Evolutionary conservation across 805 yeast species (phyloP).

Genomic region (Candida morakotiae): DNA sequence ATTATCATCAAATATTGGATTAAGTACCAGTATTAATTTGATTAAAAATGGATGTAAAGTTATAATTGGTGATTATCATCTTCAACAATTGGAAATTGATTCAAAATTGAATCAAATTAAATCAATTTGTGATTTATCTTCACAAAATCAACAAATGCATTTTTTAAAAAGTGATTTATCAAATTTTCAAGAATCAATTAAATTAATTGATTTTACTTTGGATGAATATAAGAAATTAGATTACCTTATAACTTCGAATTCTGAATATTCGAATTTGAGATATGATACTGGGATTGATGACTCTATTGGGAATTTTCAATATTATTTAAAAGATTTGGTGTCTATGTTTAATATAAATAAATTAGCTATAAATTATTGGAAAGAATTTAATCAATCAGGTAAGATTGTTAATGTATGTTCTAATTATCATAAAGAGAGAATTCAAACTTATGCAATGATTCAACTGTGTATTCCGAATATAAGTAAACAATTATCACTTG

Average conservation of each 20-base stretch:
- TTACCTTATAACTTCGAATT: slow-evolving; percentile 12
- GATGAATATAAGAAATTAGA: slow-evolving; percentile 9
- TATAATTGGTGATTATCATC: slow-evolving; percentile 11
- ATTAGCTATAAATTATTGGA: slow-evolving; percentile 10
- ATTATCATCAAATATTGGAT: slow-evolving; percentile 15
- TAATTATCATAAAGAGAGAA: slow-evolving; percentile 18
- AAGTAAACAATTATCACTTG: slow-evolving; percentile 35
- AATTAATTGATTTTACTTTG: slow-evolving; percentile 8
- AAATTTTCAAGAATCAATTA: slow-evolving; percentile 7
- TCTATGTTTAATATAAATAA: slow-evolving; percentile 12
- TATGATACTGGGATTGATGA: slow-evolving; percentile 10
- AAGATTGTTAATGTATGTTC: slow-evolving; percentile 37
- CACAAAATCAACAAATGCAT: slow-evolving; percentile 6
- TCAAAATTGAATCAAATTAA: slow-evolving; percentile 6
- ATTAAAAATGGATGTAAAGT: slow-evolving; percentile 15
- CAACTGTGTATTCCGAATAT: slow-evolving; percentile 35
- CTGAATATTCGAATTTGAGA: no score
- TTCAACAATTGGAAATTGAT: slow-evolving; percentile 5
- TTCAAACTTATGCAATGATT: slow-evolving; percentile 29
- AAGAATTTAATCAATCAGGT: slow-evolving; percentile 16
- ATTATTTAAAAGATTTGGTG: slow-evolving; percentile 5
- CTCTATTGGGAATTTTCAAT: slow-evolving; percentile 1
- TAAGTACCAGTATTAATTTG: slow-evolving; percentile 13
- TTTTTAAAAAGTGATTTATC: slow-evolving; percentile 10
- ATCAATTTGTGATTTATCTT: slow-evolving; percentile 4